Base-by-base conservation (phyloP, 805 yeast genomes). In the Candida loeiensis region DNA sequence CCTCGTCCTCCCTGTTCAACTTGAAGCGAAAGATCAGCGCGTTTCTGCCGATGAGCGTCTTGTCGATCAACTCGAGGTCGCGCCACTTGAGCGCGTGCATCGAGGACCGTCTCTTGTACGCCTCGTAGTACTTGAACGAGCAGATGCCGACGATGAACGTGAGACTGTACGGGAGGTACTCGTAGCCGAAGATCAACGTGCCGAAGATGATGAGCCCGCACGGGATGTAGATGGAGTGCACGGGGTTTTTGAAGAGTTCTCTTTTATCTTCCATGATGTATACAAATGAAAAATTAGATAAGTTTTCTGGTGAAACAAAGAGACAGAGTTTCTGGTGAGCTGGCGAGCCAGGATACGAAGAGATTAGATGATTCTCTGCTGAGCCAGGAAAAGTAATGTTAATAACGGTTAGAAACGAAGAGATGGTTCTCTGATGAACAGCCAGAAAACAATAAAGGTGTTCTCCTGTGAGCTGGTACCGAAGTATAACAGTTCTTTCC, bases 201-300 rank as follows among this genome's bases (percentile, higher is more conserved):
- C 95, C 95, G 22, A 73, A 69, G 6, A 82, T 30, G 35, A 84
- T 70, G 37, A 85, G 69, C 2, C 68, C 76, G 18, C 74, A 61
- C 4, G 95, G 95, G 48, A 85, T 84, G 55, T 76, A 79, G 37
- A 85, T 76, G 14, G 90, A 88, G 53, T 85, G 95, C 31, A 85
- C 59, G 4, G 90, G 89, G 39, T 81, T 76, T 53, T 81, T 79
- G 43, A 82, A 66, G 33, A 83, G 63, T 39, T 78, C 79, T 47
- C 74, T 59, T 26, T 73, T 71, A 45, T 69, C 73, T 36, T 72
- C 69, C 51, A 47, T 47, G n/a, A n/a, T n/a, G n/a, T n/a, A n/a
- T n/a, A n/a, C n/a, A n/a, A n/a, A n/a, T n/a, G n/a, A n/a, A n/a
- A n/a, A n/a, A n/a, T n/a, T n/a, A n/a, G n/a, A n/a, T n/a, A n/a